Base-by-base conservation (phyloP, 2,329 filamentous ascomycete species). In the Ceratocystis destructans region DNA sequence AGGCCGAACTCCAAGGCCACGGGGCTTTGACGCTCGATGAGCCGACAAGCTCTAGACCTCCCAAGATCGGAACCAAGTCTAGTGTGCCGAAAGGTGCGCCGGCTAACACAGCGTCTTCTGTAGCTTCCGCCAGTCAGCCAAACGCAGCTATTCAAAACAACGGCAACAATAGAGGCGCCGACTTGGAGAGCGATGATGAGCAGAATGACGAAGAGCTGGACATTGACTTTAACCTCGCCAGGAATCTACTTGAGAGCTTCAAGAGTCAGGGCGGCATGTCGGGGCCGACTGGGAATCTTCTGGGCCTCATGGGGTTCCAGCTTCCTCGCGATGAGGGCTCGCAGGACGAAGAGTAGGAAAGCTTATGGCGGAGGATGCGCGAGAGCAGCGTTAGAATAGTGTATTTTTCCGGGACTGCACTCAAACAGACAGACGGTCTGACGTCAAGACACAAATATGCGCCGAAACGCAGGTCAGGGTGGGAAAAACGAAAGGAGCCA, bases 241-340 rank as follows among this genome's bases (percentile, higher is more conserved):
- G 88, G 74, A 97, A 97, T 72, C 79, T 99, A 65, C 79, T 99
- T 1, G 90, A 96, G 74, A 93, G 90, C 71, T 92, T 99, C 76
- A 95, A 96, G 73, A 87, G 89, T 17, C 93, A 97, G 74, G 90
- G 80, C 20, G 94, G 94, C 12, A 83, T 88, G 79, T 81, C 90
- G 41, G 94, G 94, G 0, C 94, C 94, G 0, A 88, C 89, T 1
- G 86, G 92, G 0, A 97, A 96, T 73, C 78, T 99, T 68, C 81
- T 99, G 72, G 87, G 86, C 5, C 82, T 95, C 77, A 88, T 97
- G 87, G 91, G 91, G 0, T 79, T 96, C 70, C 81, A 83, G 50
- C 78, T 96, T 68, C 93, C 93, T 0, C 81, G 88, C 68, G 90
- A 96, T 71, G 90, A 93, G 68, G 85, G 82, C 31, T 81, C 84